These are phyloP conservation scores for Tuber borchii DNA, from an alignment of 495 filamentous ascomycete species.

Conservation along the genomic window DNA sequence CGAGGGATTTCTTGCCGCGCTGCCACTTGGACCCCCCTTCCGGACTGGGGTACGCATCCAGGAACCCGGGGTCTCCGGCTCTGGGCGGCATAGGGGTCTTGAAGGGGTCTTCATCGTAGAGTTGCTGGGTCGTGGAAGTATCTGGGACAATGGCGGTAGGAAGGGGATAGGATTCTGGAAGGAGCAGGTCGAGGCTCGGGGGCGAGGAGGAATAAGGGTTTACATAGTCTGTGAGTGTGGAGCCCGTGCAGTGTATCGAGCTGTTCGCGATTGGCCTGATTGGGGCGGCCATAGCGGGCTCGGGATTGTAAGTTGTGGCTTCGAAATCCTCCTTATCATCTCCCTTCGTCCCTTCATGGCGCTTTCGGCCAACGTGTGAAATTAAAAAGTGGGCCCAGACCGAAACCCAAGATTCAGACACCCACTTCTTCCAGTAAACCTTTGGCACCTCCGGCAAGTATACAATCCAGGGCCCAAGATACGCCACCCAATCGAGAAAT, in stretches of 20 bases:
- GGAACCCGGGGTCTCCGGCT: neutral
- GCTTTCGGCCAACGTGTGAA: neutral
- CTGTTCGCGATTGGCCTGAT: neutral
- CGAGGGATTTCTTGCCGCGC: neutral
- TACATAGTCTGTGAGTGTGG: neutral
- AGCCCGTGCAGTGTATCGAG: neutral
- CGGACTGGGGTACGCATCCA: neutral
- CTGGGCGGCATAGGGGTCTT: neutral
- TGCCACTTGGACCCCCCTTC: neutral
- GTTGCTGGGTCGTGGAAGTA: neutral
- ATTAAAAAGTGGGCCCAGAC: neutral
- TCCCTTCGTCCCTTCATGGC: neutral
- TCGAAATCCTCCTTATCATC: neutral
- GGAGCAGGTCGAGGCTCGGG: neutral
- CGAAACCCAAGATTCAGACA: neutral
- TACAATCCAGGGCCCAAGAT: neutral
- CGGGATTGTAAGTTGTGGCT: neutral
- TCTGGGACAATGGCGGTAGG: neutral
- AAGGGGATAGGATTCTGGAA: constrained; percentile 1
- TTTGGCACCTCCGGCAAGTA: neutral
- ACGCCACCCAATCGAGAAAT: neutral
- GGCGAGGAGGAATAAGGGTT: neutral
- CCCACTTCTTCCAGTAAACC: neutral
- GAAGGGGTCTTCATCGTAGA: neutral
- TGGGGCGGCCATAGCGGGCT: neutral